Percentiles rank a stretch among this genome's conserved stretches.
These are phyloP conservation scores for Apodospora peruviana DNA, from an alignment of 495 filamentous ascomycete genomes.

Conservation along the genomic window DNA sequence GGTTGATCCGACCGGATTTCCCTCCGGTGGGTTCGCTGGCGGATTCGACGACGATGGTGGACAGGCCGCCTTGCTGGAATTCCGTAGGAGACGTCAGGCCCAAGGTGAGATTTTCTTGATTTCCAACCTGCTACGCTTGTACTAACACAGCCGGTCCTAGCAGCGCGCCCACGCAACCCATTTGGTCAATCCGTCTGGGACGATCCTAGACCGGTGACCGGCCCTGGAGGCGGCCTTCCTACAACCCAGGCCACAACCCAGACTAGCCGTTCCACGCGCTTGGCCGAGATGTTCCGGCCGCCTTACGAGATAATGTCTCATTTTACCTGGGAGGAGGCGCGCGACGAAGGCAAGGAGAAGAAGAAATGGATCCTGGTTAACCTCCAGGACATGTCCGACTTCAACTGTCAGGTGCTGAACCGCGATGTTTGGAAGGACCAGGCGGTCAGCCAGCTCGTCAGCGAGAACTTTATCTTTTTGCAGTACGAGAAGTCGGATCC, in stretches of 20 bases:
- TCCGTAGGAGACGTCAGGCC: slow-evolving; percentile 49
- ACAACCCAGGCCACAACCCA: slow-evolving; percentile 5
- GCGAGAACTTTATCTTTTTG: slow-evolving; percentile 91
- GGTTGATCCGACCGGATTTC: slow-evolving; percentile 33
- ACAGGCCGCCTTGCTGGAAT: slow-evolving; percentile 56
- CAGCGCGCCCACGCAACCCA: slow-evolving; percentile 48
- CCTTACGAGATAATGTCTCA: slow-evolving; percentile 80
- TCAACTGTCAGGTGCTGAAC: slow-evolving; percentile 89
- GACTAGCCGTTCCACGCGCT: slow-evolving; percentile 36
- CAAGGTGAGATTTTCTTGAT: slow-evolving; percentile 28
- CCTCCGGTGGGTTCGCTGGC: slow-evolving; percentile 26
- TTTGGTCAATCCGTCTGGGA: slow-evolving; percentile 90
- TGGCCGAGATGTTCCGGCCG: slow-evolving; percentile 88
- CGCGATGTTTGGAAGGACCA: slow-evolving; percentile 91
- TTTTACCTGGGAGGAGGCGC: slow-evolving; percentile 70
- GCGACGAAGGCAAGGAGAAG: slow-evolving; percentile 73
- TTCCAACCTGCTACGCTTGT: not conserved
- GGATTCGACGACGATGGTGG: slow-evolving; percentile 56
- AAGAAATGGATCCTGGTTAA: slow-evolving; percentile 96
- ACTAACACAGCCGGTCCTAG: too few species aligned
- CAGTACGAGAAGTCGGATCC: slow-evolving; percentile 82
- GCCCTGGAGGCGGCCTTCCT: not conserved
- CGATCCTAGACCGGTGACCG: slow-evolving; percentile 28
- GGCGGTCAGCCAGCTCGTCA: slow-evolving; percentile 69
- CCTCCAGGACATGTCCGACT: slow-evolving; percentile 84